Percentiles rank a stretch among this genome's conserved stretches.
phyloP scores from a whole-genome alignment of 2,329 filamentous ascomycete genomes.

The Fusarium graminum region DNA sequence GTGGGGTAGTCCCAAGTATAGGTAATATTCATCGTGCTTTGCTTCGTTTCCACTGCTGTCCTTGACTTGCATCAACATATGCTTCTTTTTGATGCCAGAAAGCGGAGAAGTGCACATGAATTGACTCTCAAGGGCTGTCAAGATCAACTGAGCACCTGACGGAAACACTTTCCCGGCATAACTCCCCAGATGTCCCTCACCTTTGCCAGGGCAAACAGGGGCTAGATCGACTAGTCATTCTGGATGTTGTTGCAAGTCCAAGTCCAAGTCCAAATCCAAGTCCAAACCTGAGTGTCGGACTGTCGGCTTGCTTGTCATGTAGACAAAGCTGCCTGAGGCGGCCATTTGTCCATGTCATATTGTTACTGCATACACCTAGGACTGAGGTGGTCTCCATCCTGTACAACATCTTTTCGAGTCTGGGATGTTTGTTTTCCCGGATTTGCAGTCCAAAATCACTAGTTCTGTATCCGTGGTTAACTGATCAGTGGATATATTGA shows the following conservation, averaged over 20 bases:
- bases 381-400: background rate
- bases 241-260: background rate
- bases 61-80: constrained; percentile 15
- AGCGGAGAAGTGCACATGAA: constrained; percentile 29
- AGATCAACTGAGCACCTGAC: constrained; percentile 9
- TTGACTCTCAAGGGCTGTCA: constrained; percentile 9
- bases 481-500: constrained; percentile 22
- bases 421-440: constrained; percentile 41
- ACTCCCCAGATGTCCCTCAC: constrained; percentile 7
- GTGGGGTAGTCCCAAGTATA: constrained; percentile 29
- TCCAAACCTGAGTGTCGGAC: background rate
- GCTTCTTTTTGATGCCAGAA: constrained; percentile 29
- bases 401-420: constrained; percentile 11
- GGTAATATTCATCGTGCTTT: constrained; percentile 14
- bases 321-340: background rate
- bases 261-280: background rate
- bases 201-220: background rate
- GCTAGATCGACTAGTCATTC: background rate
- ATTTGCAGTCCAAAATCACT: constrained; percentile 2
- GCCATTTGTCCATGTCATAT: background rate
- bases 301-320: background rate
- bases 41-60: constrained; percentile 22
- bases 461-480: background rate
- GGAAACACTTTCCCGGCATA: constrained; percentile 29
- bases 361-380: background rate